Base-by-base conservation (phyloP, 23 red algal genomes). In the Gracilaria vermiculophylla region DNA sequence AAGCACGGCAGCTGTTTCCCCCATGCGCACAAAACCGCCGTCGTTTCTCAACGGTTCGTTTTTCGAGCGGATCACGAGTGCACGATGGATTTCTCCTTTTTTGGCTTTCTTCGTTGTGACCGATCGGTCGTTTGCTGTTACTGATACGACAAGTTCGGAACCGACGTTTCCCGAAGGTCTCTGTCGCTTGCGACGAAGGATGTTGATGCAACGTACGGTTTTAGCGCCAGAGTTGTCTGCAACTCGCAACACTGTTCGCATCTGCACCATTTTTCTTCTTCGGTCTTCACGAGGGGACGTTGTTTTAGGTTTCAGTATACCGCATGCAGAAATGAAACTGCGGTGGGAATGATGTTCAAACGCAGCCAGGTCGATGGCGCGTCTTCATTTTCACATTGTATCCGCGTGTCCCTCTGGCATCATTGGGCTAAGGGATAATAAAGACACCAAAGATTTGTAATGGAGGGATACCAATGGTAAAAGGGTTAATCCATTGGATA, bases 181-280 rank as follows among this genome's bases (percentile, higher is more conserved):
- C 69, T 83, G 69, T 7, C 92, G 92, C 27, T 70, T 69, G 17
- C 92, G 84, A 44, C 92, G 50, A 0, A 94, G 77, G 24, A 94
- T 86, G 66, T 77, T 83, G 55, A 94, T 94, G 76, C 79, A 85
- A 43, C 92, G 92, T 21, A 94, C 83, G 51, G 85, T 79, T 61
- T 89, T 85, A 15, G 85, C 92, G 50, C 92, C 92, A 24, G 80
- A 87, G 53, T 94, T 94, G 52, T 94, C 92, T 16, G 85, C 85
- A 42, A 94, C 92, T 57, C 65, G 48, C 73, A 94, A 65, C 23
- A 94, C 92, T 20, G 92, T 94, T 56, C 92, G 92, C 66, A 90
- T 83, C 60, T 94, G 92, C 43, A 94, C 92, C 92, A 93, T 93
- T 58, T 69, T 70, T 33, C 27, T 5, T 47, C 12, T 5, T 47